Evolutionary conservation across 1,284 basidiomycete species (phyloP).

Genomic region (Melampsora americana): DNA sequence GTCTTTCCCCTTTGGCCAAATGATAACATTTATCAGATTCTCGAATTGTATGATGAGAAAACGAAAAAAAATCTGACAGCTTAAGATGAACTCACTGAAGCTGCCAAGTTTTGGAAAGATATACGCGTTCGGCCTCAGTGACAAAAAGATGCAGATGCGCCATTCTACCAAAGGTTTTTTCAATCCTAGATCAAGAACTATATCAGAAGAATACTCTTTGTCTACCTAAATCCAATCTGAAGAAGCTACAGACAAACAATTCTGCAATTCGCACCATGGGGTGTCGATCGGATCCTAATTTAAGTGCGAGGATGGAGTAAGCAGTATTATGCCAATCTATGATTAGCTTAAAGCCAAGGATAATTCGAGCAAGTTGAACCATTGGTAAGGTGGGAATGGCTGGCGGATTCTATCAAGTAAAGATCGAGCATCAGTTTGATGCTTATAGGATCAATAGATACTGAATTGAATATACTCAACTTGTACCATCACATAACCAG

Average conservation of each 20-base stretch:
- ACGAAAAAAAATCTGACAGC: neutral
- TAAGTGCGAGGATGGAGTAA: slow-evolving; percentile 84
- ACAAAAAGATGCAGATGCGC: slow-evolving; percentile 94
- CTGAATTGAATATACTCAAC: slow-evolving; percentile 11
- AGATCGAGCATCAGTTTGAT: neutral
- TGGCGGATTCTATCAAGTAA: slow-evolving; percentile 76
- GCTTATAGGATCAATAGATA: neutral
- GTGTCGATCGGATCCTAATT: slow-evolving; percentile 64
- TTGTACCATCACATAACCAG: slow-evolving; percentile 8
- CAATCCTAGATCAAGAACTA: slow-evolving; percentile 63
- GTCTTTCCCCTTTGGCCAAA: slow-evolving; percentile 16
- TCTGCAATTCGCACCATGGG: slow-evolving; percentile 70
- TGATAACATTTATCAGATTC: slow-evolving; percentile 35
- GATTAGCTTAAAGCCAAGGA: slow-evolving; percentile 76
- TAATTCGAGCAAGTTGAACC: slow-evolving; percentile 68
- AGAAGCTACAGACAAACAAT: slow-evolving; percentile 58
- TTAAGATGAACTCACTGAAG: slow-evolving; percentile 64
- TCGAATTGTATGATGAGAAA: slow-evolving; percentile 28
- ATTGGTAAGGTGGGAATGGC: slow-evolving; percentile 88
- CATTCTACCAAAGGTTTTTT: slow-evolving; percentile 68
- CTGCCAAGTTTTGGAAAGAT: slow-evolving; percentile 70
- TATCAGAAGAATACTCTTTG: neutral
- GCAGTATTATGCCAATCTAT: slow-evolving; percentile 99
- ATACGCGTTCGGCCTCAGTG: slow-evolving; percentile 76
- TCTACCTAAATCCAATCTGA: neutral